These are phyloP conservation scores for Suhomyces xylopsoci DNA, from an alignment of 805 yeast genomes.

Conservation along the genomic window DNA sequence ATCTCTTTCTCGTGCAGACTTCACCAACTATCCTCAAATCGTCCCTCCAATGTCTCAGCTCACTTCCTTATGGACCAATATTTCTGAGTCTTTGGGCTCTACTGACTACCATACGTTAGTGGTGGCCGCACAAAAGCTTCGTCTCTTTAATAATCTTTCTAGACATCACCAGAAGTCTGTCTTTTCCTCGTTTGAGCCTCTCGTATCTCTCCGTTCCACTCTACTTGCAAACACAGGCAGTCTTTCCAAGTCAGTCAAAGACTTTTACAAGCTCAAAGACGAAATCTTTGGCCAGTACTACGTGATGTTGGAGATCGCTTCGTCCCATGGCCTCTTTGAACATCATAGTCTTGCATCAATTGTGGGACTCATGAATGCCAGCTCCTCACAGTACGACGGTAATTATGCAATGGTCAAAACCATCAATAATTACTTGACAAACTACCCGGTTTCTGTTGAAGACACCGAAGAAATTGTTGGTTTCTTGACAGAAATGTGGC, in stretches of 20 bases:
- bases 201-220: slow-evolving; percentile 16
- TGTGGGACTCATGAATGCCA: slow-evolving; percentile 13
- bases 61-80: slow-evolving; percentile 15
- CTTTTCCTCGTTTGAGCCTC: neutral
- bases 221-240: slow-evolving; percentile 19
- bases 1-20: slow-evolving; percentile 20
- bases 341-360: neutral
- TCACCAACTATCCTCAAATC: slow-evolving; percentile 8
- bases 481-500: slow-evolving; percentile 52
- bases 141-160: slow-evolving; percentile 24
- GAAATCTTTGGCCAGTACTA: slow-evolving; percentile 32
- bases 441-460: slow-evolving; percentile 6
- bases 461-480: slow-evolving; percentile 19
- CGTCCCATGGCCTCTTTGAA: neutral
- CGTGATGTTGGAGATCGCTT: slow-evolving; percentile 7
- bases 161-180: slow-evolving; percentile 10
- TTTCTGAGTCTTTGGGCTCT: slow-evolving; percentile 17
- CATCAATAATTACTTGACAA: slow-evolving; percentile 12
- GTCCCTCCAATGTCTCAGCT: slow-evolving; percentile 10
- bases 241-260: slow-evolving; percentile 19
- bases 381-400: slow-evolving; percentile 20
- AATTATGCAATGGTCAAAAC: slow-evolving; percentile 24
- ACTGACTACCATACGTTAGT: slow-evolving; percentile 18
- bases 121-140: slow-evolving; percentile 19
- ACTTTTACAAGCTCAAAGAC: slow-evolving; percentile 45